Evolutionary conservation across 2,329 filamentous ascomycete genomes (phyloP).

Genomic region (Stagonosporopsis chrysanthemi): DNA sequence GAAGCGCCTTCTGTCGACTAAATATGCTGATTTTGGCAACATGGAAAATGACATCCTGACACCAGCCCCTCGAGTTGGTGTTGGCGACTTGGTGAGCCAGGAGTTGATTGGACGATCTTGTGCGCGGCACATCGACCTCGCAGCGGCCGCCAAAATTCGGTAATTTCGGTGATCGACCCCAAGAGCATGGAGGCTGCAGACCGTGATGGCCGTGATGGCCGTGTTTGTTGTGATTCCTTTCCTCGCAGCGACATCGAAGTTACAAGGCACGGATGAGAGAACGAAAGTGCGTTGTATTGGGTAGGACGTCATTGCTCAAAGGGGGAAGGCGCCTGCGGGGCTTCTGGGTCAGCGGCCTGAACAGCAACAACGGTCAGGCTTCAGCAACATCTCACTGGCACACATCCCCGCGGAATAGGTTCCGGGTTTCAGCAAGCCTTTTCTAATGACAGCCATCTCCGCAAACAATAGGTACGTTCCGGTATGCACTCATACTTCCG

Average conservation of each 20-base stretch:
- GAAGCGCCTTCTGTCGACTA: constrained; percentile 6
- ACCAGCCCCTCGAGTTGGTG: constrained; percentile 4
- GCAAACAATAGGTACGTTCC: background rate
- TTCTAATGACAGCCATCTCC: background rate
- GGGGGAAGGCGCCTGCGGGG: too few species aligned
- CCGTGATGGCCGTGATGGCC: background rate
- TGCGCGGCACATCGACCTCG: background rate
- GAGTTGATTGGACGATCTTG: constrained; percentile 6
- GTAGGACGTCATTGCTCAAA: too few species aligned
- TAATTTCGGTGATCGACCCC: background rate
- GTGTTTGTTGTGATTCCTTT: background rate
- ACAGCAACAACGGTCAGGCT: too few species aligned
- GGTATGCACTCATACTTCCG: background rate
- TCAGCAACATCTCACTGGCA: too few species aligned
- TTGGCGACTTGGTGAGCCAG: background rate
- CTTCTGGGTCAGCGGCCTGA: too few species aligned
- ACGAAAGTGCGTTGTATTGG: too few species aligned
- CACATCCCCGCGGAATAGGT: background rate
- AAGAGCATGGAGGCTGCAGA: background rate
- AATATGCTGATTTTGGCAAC: constrained; percentile 9
- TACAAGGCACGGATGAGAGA: too few species aligned
- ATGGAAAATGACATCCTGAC: constrained; percentile 3
- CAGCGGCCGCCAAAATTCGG: constrained; percentile 11
- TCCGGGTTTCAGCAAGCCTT: background rate
- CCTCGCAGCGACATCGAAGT: too few species aligned